Percentiles rank a stretch among this genome's conserved stretches.
Evolutionary conservation across 495 filamentous ascomycete species (phyloP).

Genomic region (Penicillium diatomitis): DNA sequence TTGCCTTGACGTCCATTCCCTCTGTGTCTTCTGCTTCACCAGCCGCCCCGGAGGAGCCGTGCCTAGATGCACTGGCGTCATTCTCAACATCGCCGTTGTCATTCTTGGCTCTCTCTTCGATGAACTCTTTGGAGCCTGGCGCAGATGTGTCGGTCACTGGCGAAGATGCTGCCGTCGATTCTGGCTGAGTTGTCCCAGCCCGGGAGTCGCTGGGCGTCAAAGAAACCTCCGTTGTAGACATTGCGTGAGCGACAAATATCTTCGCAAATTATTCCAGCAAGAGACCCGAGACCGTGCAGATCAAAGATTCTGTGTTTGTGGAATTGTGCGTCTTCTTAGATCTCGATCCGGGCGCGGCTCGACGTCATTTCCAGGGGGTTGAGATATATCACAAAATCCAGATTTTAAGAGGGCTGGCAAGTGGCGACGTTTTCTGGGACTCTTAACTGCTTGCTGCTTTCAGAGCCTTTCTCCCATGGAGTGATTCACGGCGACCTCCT

Average conservation of each 20-base stretch:
- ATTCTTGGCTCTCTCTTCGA: constrained; percentile 4
- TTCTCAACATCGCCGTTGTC: neutral
- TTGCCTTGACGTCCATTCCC: constrained; percentile 33
- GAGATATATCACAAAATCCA: neutral
- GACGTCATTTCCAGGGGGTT: constrained; percentile 15
- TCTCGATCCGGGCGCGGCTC: constrained; percentile 1
- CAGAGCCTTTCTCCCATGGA: too few relatives aligned
- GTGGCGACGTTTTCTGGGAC: neutral
- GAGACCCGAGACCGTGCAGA: too few relatives aligned
- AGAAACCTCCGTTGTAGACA: constrained; percentile 31
- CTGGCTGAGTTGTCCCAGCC: constrained; percentile 19
- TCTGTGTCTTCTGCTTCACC: constrained; percentile 20
- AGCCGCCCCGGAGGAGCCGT: neutral
- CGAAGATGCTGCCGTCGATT: constrained; percentile 39
- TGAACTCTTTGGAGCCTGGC: constrained; percentile 11
- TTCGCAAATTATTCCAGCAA: neutral
- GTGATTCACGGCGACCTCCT: too few relatives aligned
- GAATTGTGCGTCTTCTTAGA: neutral
- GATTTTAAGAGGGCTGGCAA: neutral
- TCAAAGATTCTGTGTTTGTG: neutral
- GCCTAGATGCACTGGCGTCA: constrained; percentile 3
- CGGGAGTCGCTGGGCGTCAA: constrained; percentile 25
- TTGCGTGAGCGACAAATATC: neutral
- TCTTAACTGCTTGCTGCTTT: too few relatives aligned
- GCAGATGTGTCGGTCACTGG: constrained; percentile 19